phyloP scores from a whole-genome alignment of 2,329 filamentous ascomycete genomes.

The Fusarium nematophilum region DNA sequence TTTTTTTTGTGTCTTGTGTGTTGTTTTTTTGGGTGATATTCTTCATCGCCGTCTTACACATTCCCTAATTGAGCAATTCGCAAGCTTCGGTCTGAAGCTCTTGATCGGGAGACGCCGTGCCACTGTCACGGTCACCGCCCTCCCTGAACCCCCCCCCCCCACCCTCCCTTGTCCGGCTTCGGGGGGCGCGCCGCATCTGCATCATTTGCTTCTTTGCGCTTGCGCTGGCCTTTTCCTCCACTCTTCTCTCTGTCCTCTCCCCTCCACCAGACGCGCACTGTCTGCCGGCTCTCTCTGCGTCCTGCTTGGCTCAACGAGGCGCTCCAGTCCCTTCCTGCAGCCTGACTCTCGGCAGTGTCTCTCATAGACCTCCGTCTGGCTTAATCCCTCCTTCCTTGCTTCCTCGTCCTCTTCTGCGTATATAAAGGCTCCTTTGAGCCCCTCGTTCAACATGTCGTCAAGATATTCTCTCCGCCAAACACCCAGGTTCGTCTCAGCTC shows the following conservation, averaged over 20 bases:
- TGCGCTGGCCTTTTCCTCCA: constrained; percentile 4
- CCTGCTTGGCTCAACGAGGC: neutral
- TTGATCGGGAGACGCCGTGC: constrained; percentile 8
- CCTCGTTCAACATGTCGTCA: constrained; percentile 48
- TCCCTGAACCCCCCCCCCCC: constrained; percentile 13
- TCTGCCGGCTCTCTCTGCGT: neutral
- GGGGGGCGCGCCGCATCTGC: neutral
- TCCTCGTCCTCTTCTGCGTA: constrained; percentile 15
- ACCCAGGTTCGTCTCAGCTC: constrained; percentile 47
- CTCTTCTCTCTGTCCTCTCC: neutral
- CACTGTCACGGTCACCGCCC: no score
- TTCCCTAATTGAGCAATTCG: constrained; percentile 8
- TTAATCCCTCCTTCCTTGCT: constrained; percentile 15
- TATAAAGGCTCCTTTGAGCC: constrained; percentile 39
- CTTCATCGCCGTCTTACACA: neutral
- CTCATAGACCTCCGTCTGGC: constrained; percentile 4
- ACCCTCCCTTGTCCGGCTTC: neutral
- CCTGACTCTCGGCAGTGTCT: neutral
- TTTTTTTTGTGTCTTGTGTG: constrained; percentile 1
- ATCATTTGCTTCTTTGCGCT: constrained; percentile 1
- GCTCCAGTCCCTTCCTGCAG: neutral
- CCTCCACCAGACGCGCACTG: neutral
- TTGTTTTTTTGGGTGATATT: neutral
- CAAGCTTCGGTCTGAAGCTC: constrained; percentile 9
- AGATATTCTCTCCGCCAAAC: constrained; percentile 54